These are phyloP conservation scores for Suillus luteus DNA, from an alignment of 768 basidiomycete species.

Conservation along the genomic window DNA sequence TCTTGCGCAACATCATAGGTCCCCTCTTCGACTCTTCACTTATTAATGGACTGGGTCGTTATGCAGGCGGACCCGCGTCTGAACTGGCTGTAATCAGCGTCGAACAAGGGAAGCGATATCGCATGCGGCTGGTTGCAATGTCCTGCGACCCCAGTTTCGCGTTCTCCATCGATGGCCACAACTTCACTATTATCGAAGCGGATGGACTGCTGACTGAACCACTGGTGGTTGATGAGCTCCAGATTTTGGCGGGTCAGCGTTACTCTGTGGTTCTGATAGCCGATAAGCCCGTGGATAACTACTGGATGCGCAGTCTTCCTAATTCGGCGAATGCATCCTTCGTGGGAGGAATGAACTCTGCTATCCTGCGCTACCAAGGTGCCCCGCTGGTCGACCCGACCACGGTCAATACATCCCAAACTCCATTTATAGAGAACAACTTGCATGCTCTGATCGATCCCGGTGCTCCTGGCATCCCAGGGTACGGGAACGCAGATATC, in stretches of 20 bases:
- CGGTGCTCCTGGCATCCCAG: conserved; percentile 41
- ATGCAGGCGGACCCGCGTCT: conserved; percentile 32
- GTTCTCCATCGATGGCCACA: conserved; percentile 49
- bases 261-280: conserved; percentile 35
- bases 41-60: conserved; percentile 45
- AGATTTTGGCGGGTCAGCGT: conserved; percentile 39
- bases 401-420: conserved; percentile 29
- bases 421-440: conserved; percentile 35
- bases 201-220: conserved; percentile 45
- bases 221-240: conserved; percentile 39
- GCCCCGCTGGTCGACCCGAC: conserved; percentile 42
- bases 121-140: conserved; percentile 38
- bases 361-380: conserved; percentile 52
- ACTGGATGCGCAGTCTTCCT: conserved; percentile 53
- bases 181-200: conserved; percentile 47
- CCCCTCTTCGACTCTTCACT: conserved; percentile 32
- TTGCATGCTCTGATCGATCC: conserved; percentile 30
- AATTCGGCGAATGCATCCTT: conserved; percentile 27
- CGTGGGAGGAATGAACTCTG: conserved; percentile 50
- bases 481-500: conserved; percentile 44
- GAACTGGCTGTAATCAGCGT: conserved; percentile 40
- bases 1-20: conserved; percentile 20
- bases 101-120: conserved; percentile 35
- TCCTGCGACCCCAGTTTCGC: conserved; percentile 46
- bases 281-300: conserved; percentile 34